Evolutionary conservation across 345 rosid genomes (phyloP).

Genomic region (Aegle marmelos): DNA sequence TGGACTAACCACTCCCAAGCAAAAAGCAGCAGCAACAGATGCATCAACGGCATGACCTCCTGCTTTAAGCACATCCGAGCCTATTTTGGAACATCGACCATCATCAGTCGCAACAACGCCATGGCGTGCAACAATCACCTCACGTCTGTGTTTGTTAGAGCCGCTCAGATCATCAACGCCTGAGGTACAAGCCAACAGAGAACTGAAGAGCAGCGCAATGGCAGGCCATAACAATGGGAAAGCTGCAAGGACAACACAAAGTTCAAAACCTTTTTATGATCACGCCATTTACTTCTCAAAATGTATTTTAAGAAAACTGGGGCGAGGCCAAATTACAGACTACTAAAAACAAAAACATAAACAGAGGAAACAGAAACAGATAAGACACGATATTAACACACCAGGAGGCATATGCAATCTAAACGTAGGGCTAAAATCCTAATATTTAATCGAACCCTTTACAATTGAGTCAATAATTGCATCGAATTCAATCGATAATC

Average conservation of each 20-base stretch:
- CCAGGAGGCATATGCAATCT: background rate
- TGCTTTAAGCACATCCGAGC: slow-evolving; percentile 27
- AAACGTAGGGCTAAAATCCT: background rate
- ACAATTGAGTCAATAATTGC: background rate
- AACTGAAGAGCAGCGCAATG: slow-evolving; percentile 6
- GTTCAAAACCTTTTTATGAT: background rate
- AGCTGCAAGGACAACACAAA: background rate
- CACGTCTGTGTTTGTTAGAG: background rate
- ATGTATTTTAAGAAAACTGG: no score
- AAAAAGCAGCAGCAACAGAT: slow-evolving; percentile 47
- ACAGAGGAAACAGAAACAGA: background rate
- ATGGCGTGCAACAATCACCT: slow-evolving; percentile 23
- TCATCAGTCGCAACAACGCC: slow-evolving; percentile 61
- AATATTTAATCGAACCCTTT: background rate
- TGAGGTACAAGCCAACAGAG: slow-evolving; percentile 6
- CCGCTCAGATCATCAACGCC: background rate
- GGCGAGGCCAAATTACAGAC: background rate
- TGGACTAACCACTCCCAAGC: slow-evolving; percentile 62
- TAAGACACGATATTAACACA: background rate
- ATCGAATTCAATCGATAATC: background rate
- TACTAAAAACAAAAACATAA: background rate
- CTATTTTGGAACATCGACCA: slow-evolving; percentile 48
- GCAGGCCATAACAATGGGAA: slow-evolving; percentile 1
- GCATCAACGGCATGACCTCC: slow-evolving; percentile 69
- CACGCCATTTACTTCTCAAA: background rate